phyloP scores from a whole-genome alignment of 2,329 filamentous ascomycete genomes.

The Clonostachys rosea region DNA sequence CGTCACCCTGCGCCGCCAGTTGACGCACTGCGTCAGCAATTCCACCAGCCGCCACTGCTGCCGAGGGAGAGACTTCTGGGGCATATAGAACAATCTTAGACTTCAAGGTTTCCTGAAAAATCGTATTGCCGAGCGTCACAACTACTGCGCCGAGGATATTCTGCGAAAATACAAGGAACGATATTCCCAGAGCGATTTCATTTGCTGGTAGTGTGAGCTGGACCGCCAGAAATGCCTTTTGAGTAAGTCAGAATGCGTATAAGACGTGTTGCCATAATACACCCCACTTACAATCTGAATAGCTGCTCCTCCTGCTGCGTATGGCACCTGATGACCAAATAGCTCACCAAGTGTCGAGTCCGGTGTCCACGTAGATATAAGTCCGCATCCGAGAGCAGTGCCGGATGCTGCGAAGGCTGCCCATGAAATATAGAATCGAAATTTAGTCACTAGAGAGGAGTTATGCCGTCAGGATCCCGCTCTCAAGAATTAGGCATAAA shows the following conservation, averaged over 20 bases:
- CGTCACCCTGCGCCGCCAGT: constrained; percentile 2
- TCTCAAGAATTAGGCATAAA: neutral
- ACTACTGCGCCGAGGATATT: constrained; percentile 29
- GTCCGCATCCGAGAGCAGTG: constrained; percentile 24
- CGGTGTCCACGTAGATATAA: constrained; percentile 29
- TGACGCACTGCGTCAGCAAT: constrained; percentile 7
- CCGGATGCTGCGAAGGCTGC: constrained; percentile 26
- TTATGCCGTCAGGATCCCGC: neutral
- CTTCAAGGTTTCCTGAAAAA: constrained; percentile 8
- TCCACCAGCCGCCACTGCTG: constrained; percentile 9
- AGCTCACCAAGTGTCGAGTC: constrained; percentile 24
- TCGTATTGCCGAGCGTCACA: constrained; percentile 8
- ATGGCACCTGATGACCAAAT: constrained; percentile 43
- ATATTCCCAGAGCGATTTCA: constrained; percentile 5
- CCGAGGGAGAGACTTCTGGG: constrained; percentile 3
- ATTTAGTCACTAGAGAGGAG: neutral
- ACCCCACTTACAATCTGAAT: constrained; percentile 5
- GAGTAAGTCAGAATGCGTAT: constrained; percentile 4
- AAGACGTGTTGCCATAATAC: constrained; percentile 1
- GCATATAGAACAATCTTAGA: constrained; percentile 3
- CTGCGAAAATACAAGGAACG: constrained; percentile 24
- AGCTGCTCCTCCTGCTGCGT: constrained; percentile 14
- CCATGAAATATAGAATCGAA: constrained; percentile 10
- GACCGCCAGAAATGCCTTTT: constrained; percentile 7
- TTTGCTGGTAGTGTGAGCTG: neutral